These are phyloP conservation scores for Massarina eburnea DNA, from an alignment of 2,329 filamentous ascomycete genomes.

Conservation along the genomic window DNA sequence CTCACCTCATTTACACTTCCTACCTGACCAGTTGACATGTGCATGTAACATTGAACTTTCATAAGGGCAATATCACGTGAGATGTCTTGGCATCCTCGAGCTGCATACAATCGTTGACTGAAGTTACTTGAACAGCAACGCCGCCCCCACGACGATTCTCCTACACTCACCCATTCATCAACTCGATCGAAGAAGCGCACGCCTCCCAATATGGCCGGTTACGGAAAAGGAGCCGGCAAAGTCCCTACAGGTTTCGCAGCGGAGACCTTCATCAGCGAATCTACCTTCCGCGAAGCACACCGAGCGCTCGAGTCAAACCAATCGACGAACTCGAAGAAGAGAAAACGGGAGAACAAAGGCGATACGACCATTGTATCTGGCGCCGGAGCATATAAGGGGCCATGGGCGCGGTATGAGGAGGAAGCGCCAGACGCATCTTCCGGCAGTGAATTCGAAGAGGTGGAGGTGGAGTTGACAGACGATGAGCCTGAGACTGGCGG, in stretches of 20 bases:
- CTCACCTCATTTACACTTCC: no score
- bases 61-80: no score
- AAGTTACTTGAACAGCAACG: no score
- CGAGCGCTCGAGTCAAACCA: slow-evolving; percentile 70
- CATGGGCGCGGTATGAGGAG: slow-evolving; percentile 84
- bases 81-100: no score
- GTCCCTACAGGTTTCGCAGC: slow-evolving; percentile 77
- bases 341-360: slow-evolving; percentile 83
- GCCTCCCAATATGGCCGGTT: slow-evolving; percentile 19
- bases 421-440: slow-evolving; percentile 70
- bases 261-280: slow-evolving; percentile 86
- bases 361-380: slow-evolving; percentile 83
- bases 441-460: slow-evolving; percentile 64
- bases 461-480: slow-evolving; percentile 71
- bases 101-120: no score
- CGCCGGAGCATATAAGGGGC: slow-evolving; percentile 84
- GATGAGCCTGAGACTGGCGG: slow-evolving; percentile 72
- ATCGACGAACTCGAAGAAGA: slow-evolving; percentile 65
- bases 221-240: slow-evolving; percentile 36
- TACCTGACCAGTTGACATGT: no score
- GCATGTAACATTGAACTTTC: no score
- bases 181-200: not conserved
- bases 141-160: no score
- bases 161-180: no score
- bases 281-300: slow-evolving; percentile 85